Evolutionary conservation across 768 basidiomycete genomes (phyloP).

Genomic region (Boletus patriciae): DNA sequence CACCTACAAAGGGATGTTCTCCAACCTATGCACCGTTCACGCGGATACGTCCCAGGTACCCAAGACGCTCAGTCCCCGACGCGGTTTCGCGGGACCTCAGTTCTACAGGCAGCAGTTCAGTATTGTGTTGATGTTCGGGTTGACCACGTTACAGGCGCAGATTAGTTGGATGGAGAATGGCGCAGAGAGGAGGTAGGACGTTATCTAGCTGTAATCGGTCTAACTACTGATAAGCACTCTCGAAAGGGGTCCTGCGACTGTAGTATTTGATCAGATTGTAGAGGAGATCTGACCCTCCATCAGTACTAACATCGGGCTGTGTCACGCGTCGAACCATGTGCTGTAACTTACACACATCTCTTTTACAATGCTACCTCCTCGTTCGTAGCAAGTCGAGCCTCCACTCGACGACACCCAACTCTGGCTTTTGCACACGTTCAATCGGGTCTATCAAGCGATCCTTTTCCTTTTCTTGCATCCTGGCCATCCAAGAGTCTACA

Average conservation of each 20-base stretch:
- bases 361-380: not conserved
- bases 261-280: slow-evolving; percentile 34
- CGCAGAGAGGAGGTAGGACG: slow-evolving; percentile 23
- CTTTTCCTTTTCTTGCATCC: slow-evolving; percentile 56
- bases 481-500: slow-evolving; percentile 48
- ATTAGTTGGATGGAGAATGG: slow-evolving; percentile 44
- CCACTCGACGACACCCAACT: slow-evolving; percentile 24
- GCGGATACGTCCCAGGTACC: slow-evolving; percentile 32
- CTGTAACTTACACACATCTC: not conserved
- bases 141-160: slow-evolving; percentile 48
- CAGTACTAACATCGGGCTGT: not conserved
- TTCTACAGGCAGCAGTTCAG: slow-evolving; percentile 37
- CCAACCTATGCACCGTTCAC: slow-evolving; percentile 23
- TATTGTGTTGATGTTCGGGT: slow-evolving; percentile 44
- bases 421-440: slow-evolving; percentile 55
- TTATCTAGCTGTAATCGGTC: not conserved
- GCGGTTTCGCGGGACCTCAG: slow-evolving; percentile 28
- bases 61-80: slow-evolving; percentile 31
- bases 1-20: slow-evolving; percentile 26
- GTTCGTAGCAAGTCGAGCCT: slow-evolving; percentile 23
- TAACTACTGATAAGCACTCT: not conserved
- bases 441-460: slow-evolving; percentile 48
- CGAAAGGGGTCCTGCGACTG: slow-evolving; percentile 32
- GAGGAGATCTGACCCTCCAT: slow-evolving; percentile 21
- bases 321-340: not conserved